phyloP scores from a whole-genome alignment of 164 flowering plant species.

The Saururus chinensis region DNA sequence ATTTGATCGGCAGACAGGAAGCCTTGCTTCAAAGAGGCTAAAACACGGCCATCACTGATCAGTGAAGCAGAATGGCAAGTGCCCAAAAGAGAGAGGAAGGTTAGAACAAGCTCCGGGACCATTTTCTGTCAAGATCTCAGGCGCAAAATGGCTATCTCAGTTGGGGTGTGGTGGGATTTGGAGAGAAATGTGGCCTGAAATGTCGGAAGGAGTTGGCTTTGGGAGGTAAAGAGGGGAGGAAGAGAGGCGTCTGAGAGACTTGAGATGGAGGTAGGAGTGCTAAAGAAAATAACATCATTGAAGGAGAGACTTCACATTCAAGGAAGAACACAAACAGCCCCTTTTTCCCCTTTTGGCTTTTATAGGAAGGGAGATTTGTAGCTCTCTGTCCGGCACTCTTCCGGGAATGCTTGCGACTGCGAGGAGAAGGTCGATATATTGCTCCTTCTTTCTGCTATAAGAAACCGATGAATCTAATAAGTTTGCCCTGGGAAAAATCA shows the following conservation, averaged over 20 bases:
- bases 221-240: slow-evolving; percentile 27
- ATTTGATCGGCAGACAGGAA: slow-evolving; percentile 27
- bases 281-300: slow-evolving; percentile 48
- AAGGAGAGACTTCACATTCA: slow-evolving; percentile 56
- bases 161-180: slow-evolving; percentile 22
- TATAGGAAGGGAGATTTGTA: slow-evolving; percentile 12
- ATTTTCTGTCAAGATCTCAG: slow-evolving; percentile 17
- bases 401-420: slow-evolving; percentile 2
- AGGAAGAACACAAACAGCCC: slow-evolving; percentile 33
- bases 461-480: slow-evolving; percentile 10
- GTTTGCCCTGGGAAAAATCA: slow-evolving; percentile 13
- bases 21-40: slow-evolving; percentile 48
- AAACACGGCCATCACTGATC: slow-evolving; percentile 42
- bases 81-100: slow-evolving; percentile 37
- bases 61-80: slow-evolving; percentile 30
- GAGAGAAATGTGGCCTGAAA: slow-evolving; percentile 25
- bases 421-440: slow-evolving; percentile 2
- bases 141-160: slow-evolving; percentile 8
- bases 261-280: slow-evolving; percentile 21
- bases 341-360: slow-evolving; percentile 14
- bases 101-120: slow-evolving; percentile 26
- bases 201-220: slow-evolving; percentile 12
- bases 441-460: slow-evolving; percentile 4
- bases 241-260: slow-evolving; percentile 47
- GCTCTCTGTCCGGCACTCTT: slow-evolving; percentile 9